Conservation (phyloP, 768 basidiomycete genomes). For the Suillus occidentalis region DNA sequence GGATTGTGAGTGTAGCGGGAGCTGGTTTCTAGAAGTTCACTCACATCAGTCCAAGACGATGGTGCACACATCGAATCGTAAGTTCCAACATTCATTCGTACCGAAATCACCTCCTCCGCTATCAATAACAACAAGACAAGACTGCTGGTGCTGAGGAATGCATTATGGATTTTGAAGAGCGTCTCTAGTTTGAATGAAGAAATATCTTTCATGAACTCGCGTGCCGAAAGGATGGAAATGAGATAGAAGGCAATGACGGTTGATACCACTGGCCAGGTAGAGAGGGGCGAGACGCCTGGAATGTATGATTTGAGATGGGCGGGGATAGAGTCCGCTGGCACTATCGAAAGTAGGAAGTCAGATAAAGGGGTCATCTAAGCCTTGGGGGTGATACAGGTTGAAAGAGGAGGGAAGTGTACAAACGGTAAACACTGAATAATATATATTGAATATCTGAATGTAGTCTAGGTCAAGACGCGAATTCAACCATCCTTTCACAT, state of each 20-base stretch:
- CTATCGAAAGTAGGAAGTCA: constrained; percentile 57
- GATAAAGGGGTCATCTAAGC: constrained; percentile 67
- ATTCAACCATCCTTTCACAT: neutral
- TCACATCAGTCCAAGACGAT: constrained; percentile 80
- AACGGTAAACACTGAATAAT: too few relatives aligned
- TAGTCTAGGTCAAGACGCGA: neutral
- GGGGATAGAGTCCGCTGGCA: constrained; percentile 55
- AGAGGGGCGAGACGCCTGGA: constrained; percentile 75
- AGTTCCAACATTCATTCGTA: constrained; percentile 69
- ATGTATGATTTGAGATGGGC: constrained; percentile 62
- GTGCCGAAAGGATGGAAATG: constrained; percentile 79
- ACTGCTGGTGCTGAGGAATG: constrained; percentile 80
- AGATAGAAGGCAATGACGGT: constrained; percentile 75
- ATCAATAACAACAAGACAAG: constrained; percentile 76
- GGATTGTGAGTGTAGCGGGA: constrained; percentile 2
- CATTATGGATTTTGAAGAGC: constrained; percentile 86
- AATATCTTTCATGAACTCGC: constrained; percentile 77
- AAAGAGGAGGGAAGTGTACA: neutral
- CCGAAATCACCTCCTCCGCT: constrained; percentile 85
- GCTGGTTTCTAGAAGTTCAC: constrained; percentile 27
- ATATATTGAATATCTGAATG: neutral
- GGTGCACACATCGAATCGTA: constrained; percentile 74
- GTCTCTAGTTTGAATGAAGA: constrained; percentile 68
- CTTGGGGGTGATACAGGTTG: constrained; percentile 3
- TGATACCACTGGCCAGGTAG: constrained; percentile 68